Conservation (phyloP, 148 eudicot species). For the Diospyros kaki region DNA sequence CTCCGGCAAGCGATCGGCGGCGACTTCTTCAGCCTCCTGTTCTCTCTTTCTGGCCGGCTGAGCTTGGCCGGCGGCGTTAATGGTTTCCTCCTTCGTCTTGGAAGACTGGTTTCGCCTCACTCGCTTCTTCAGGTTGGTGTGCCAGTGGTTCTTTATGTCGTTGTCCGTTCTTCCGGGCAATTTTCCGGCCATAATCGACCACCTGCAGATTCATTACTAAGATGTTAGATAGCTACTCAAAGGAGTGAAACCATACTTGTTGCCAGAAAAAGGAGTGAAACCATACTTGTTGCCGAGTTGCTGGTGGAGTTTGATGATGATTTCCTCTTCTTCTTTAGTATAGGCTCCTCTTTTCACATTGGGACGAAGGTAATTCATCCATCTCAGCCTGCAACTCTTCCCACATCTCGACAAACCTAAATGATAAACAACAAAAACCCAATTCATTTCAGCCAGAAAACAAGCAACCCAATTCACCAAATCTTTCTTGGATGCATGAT, state of each 20-base stretch:
- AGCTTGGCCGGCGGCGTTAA: no score
- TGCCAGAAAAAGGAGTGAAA: constrained; percentile 14
- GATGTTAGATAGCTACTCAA: no score
- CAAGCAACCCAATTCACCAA: no score
- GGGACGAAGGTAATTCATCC: constrained; percentile 46
- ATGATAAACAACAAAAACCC: neutral
- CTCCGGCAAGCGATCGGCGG: neutral
- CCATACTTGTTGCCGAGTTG: constrained; percentile 36
- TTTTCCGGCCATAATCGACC: neutral
- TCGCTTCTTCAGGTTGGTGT: constrained; percentile 5
- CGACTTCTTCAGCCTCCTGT: neutral
- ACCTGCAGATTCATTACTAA: neutral
- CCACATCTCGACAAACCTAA: constrained; percentile 47
- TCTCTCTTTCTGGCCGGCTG: neutral
- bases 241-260: constrained; percentile 6
- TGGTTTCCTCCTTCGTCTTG: neutral
- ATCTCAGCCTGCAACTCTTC: constrained; percentile 47
- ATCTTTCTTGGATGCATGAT: no score
- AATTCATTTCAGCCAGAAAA: no score
- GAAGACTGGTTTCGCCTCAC: neutral
- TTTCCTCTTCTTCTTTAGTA: constrained; percentile 36
- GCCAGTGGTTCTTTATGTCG: constrained; percentile 1
- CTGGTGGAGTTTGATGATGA: constrained; percentile 30
- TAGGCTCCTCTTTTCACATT: constrained; percentile 34
- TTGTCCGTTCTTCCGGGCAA: neutral